phyloP scores from a whole-genome alignment of 148 eudicot genomes.

The Chenopodium suecicum region DNA sequence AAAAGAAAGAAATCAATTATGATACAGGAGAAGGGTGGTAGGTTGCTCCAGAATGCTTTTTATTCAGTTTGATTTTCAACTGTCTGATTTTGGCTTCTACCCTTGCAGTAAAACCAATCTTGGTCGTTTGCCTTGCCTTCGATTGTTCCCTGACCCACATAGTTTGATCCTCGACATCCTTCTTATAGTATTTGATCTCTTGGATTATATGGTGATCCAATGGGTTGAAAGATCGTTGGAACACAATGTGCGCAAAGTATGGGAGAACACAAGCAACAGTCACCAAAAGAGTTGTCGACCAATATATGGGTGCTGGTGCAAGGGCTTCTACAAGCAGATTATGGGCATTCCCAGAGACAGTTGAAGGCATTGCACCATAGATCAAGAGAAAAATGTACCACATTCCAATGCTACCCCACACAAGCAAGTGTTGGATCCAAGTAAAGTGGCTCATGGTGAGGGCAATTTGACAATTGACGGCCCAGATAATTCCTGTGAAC shows the following conservation, averaged over 20 bases:
- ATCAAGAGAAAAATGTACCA: slow-evolving; percentile 75
- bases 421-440: slow-evolving; percentile 78
- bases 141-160: slow-evolving; percentile 71
- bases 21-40: slow-evolving; percentile 13
- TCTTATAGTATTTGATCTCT: slow-evolving; percentile 77
- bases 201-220: slow-evolving; percentile 88
- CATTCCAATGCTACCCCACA: slow-evolving; percentile 68
- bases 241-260: slow-evolving; percentile 62
- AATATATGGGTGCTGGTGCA: slow-evolving; percentile 74
- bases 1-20: background rate
- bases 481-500: slow-evolving; percentile 86
- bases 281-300: slow-evolving; percentile 68
- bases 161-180: slow-evolving; percentile 59
- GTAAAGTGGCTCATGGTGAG: slow-evolving; percentile 94
- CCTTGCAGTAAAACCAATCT: slow-evolving; percentile 69
- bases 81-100: slow-evolving; percentile 80
- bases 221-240: slow-evolving; percentile 65
- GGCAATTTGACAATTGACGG: slow-evolving; percentile 80
- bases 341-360: slow-evolving; percentile 45
- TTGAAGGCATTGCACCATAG: slow-evolving; percentile 48
- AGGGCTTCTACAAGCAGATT: slow-evolving; percentile 58
- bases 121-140: slow-evolving; percentile 67
- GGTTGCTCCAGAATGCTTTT: slow-evolving; percentile 49
- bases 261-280: slow-evolving; percentile 57
- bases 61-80: slow-evolving; percentile 52